phyloP scores from a whole-genome alignment of 805 yeast genomes.

The Candida sakaeoensis region DNA sequence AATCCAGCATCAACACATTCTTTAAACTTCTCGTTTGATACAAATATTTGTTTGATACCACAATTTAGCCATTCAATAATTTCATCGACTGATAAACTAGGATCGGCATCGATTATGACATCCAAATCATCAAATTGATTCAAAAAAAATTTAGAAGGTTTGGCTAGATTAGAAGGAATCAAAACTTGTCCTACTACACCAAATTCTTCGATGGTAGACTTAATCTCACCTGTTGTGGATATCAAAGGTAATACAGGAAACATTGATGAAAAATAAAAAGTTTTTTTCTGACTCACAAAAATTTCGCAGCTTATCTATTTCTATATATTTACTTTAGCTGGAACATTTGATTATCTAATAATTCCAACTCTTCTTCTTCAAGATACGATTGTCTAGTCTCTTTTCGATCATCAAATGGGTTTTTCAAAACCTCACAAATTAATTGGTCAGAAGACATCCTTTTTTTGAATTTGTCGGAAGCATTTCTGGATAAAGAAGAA shows the following conservation, averaged over 20 bases:
- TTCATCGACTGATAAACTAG: conserved; percentile 37
- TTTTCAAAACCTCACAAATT: neutral
- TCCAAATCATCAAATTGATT: conserved; percentile 29
- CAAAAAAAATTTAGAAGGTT: conserved; percentile 28
- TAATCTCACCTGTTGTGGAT: conserved; percentile 15
- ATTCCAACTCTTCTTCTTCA: conserved; percentile 22
- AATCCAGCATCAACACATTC: conserved; percentile 44
- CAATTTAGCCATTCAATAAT: conserved; percentile 53
- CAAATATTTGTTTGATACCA: conserved; percentile 52
- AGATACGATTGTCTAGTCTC: conserved; percentile 13
- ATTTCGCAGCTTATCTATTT: conserved; percentile 3
- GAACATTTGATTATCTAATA: conserved; percentile 14
- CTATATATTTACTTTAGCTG: neutral
- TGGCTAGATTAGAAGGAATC: conserved; percentile 24
- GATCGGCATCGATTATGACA: conserved; percentile 25
- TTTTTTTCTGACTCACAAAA: conserved; percentile 6
- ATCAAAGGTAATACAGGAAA: conserved; percentile 39
- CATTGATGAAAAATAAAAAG: conserved; percentile 2
- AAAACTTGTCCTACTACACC: conserved; percentile 34
- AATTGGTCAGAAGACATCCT: neutral
- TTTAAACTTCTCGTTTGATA: conserved; percentile 25
- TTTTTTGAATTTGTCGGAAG: neutral
- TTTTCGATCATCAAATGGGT: conserved; percentile 7
- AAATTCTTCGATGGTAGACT: conserved; percentile 17
- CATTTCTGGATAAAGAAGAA: conserved; percentile 3